Base-by-base conservation (phyloP, 2,329 filamentous ascomycete genomes). In the Xylaria sp. region DNA sequence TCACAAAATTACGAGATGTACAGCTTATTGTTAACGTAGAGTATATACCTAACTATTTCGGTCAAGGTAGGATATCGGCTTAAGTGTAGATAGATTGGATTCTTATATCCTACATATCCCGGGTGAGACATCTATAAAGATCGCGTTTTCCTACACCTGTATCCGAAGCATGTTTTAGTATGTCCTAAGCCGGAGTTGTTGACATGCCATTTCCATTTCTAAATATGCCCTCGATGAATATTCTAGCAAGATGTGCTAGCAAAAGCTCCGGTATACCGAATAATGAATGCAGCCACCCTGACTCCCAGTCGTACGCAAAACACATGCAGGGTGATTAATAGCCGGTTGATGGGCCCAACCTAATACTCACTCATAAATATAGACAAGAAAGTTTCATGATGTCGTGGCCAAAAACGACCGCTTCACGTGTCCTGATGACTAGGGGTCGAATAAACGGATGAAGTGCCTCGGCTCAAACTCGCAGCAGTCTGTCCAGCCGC, bases 401-500 rank as follows among this genome's bases (percentile, higher is more conserved):
- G 3, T 61, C 48, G 21, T 61, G n/a, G 48, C 21, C 27, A 10
- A 37, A 65, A 13, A 29, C 37, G 40, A 32, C 4, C 3, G 5
- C n/a, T 21, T 67, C 55, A 59, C 12, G 55, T 16, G 37, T 64
- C 44, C 18, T 53, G 18, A 18, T 25, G 40, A 27, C 29, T 25
- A 25, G 69, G 42, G 29, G 48, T n/a, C 5, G 70, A 71, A 58
- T 47, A 65, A 3, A 40, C 54, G 16, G 72, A 53, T 3, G 70
- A 70, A n/a, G 61, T 29, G 23, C 66, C 61, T 50, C 48, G 59
- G 47, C 58, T 53, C 47, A 71, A 32, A 27, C 37, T 68, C 59
- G 71, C 69, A 6, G 79, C 76, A 16, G 82, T 86, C 73, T 86
- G 81, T 0, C 84, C 84, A 4, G 77, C 80, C 9, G 79, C 79